Evolutionary conservation across 2,329 filamentous ascomycete species (phyloP).

Genomic region (Fusarium dlaminii): DNA sequence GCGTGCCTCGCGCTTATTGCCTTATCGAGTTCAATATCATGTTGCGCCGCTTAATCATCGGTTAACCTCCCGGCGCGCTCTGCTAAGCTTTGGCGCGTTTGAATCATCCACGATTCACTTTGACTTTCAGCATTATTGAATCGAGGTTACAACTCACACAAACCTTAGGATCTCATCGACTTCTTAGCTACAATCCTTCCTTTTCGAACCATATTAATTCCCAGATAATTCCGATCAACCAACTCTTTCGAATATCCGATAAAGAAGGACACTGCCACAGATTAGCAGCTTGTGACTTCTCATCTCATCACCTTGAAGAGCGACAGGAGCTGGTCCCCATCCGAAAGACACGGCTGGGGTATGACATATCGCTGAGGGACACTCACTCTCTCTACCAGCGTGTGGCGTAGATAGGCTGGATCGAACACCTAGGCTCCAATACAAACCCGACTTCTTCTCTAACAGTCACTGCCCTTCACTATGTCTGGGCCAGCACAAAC

Average conservation of each 20-base stretch:
- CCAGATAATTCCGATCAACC: too few species aligned
- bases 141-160: slow-evolving; percentile 12
- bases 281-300: not conserved
- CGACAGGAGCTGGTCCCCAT: not conserved
- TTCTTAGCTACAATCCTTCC: not conserved
- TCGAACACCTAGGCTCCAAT: not conserved
- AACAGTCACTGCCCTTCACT: not conserved
- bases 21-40: too few species aligned
- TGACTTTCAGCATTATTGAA: slow-evolving; percentile 15
- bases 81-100: slow-evolving; percentile 23
- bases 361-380: slow-evolving; percentile 19
- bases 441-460: not conserved
- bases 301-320: not conserved
- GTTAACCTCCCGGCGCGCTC: slow-evolving; percentile 22
- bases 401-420: not conserved
- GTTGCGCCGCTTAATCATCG: slow-evolving; percentile 37
- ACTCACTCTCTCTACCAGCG: not conserved
- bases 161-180: not conserved
- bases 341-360: not conserved
- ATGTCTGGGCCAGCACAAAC: slow-evolving; percentile 50
- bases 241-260: not conserved
- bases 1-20: not conserved
- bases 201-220: not conserved
- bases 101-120: slow-evolving; percentile 9
- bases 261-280: not conserved